A percentile compares a stretch with the other conserved stretches of the same genome.
These are phyloP conservation scores for Cucumis hystrix DNA, from an alignment of 306 rosid genomes.

Conservation along the genomic window DNA sequence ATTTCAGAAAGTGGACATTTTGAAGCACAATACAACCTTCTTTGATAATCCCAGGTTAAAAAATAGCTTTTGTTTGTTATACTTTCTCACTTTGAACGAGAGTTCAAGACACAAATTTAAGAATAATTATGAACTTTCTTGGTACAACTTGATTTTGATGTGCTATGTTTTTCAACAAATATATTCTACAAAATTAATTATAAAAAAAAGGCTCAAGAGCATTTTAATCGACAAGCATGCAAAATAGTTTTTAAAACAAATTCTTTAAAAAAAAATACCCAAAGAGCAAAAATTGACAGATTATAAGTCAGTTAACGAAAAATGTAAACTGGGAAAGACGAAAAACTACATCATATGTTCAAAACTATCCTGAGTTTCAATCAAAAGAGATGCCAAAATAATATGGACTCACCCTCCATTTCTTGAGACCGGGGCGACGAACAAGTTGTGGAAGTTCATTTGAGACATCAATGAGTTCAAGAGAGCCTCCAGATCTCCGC, in stretches of 20 bases:
- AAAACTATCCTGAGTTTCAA: background rate
- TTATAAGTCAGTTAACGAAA: background rate
- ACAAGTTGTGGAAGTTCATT: conserved; percentile 79
- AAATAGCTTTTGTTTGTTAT: background rate
- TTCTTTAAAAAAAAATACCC: background rate
- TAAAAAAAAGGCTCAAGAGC: background rate
- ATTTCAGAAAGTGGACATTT: background rate
- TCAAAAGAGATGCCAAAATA: background rate
- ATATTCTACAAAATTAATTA: background rate
- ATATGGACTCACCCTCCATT: conserved; percentile 62
- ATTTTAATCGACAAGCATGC: background rate
- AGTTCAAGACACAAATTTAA: background rate
- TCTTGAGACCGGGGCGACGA: conserved; percentile 73
- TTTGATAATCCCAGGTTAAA: background rate
- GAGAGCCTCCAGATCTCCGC: conserved; percentile 66
- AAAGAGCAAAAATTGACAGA: background rate
- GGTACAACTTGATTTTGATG: background rate
- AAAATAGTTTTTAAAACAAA: background rate
- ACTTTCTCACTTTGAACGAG: background rate
- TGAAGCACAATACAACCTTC: background rate
- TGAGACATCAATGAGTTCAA: conserved; percentile 80
- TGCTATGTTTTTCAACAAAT: background rate
- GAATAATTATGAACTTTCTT: background rate
- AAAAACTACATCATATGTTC: background rate
- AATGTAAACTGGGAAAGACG: background rate